Evolutionary conservation across 768 basidiomycete species (phyloP).

Genomic region (Grammothele lineata): DNA sequence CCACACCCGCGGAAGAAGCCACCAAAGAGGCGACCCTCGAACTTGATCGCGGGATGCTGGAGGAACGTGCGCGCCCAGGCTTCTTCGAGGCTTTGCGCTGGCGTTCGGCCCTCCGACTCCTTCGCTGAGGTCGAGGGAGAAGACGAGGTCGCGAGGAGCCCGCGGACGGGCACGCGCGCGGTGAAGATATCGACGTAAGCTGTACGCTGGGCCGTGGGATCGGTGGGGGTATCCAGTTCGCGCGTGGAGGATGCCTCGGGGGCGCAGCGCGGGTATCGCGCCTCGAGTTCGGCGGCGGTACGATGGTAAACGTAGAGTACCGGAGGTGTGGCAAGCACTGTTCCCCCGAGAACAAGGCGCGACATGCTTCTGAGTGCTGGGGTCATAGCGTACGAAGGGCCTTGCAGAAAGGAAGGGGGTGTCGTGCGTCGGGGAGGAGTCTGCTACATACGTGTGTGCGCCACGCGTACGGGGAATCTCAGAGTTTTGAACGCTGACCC

Average conservation of each 20-base stretch:
- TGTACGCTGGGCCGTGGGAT: background rate
- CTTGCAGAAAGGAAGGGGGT: no score
- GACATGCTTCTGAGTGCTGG: no score
- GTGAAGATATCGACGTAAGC: background rate
- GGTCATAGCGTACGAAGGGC: no score
- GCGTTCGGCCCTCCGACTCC: background rate
- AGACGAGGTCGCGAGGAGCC: background rate
- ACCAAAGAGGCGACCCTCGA: background rate
- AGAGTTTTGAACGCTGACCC: no score
- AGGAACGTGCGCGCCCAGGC: constrained; percentile 3
- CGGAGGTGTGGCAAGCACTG: background rate
- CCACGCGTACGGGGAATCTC: no score
- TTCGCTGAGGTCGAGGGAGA: background rate
- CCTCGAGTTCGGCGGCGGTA: background rate
- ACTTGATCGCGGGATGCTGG: background rate
- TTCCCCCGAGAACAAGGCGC: no score
- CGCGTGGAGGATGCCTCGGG: background rate
- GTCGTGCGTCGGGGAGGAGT: no score
- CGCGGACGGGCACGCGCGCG: background rate
- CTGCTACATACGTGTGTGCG: no score
- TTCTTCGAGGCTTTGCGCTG: background rate
- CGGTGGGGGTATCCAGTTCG: background rate
- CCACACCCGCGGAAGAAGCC: background rate
- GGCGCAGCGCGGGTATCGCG: background rate
- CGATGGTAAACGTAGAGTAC: background rate